Evolutionary conservation across 2,329 filamentous ascomycete genomes (phyloP), one percentile per base, ranked within the genome.

Genomic region (Pseudocercospora fijiensis): DNA sequence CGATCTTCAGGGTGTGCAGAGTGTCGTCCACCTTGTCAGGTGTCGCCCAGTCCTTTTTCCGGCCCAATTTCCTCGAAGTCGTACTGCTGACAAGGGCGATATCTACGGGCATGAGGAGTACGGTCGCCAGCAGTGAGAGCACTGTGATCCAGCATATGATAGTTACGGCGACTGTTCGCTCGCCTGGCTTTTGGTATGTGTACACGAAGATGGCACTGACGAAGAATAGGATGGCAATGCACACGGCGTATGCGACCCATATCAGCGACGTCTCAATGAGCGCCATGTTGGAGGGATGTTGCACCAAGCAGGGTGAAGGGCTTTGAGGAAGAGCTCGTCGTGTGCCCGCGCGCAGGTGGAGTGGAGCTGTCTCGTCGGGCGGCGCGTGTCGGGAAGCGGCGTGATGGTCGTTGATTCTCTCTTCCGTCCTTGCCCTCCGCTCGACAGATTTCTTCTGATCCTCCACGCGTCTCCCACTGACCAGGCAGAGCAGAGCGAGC

Each of bases 41-140:
- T 0, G 91, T 96, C 10, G 95, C 95, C 95, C 95, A 99, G 71
- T 94, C 88, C 78, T 97, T 97, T 81, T 96, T 96, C 56, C 85
- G 84, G 64, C 95, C 95, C 33, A 89, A 82, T 56, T 87, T 85
- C 5, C 88, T 85, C 61, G 88, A 88, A 13, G 88, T 89, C 0
- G 95, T 99, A 6, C 92, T 92, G 1, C 94, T 97, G 55, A 97
- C 90, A 70, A 99, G 86, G 10, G 95, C 95, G 70, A 98, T 92
- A 77, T 99, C 95, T 76, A 98, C 94, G 24, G 95, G 95, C 27
- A 97, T 86, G 22, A 99, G 86, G 33, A 99, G 85, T 27, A 97
- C 88, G 0, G 95, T 99, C 13, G 95, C 95, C 60, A 99, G 87
- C 28, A 99, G 85, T 8, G 90, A 86, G 9, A 93, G 92, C 52